Conservation (phyloP, 2,329 filamentous ascomycete species). For the Pseudocercospora musae region DNA sequence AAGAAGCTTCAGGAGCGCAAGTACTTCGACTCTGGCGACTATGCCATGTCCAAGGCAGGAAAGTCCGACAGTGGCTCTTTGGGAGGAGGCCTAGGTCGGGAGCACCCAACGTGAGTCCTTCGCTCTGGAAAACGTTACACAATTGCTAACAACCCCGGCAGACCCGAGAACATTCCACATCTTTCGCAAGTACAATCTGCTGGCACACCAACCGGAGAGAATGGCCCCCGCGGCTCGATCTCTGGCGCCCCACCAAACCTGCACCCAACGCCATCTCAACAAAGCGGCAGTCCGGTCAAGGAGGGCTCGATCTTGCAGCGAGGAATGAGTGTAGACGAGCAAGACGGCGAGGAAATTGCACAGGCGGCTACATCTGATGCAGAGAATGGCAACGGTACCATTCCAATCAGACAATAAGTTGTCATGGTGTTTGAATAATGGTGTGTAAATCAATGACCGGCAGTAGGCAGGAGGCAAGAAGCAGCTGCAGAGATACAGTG, state of each 20-base stretch:
- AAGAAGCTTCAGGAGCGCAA: conserved; percentile 99
- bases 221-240: conserved; percentile 22
- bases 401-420: neutral
- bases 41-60: conserved; percentile 91
- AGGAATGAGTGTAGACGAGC: conserved; percentile 69
- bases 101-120: conserved; percentile 72
- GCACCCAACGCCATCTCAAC: conserved; percentile 44
- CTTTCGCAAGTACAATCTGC: conserved; percentile 31
- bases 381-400: neutral
- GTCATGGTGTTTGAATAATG: neutral
- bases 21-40: conserved; percentile 94
- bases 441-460: neutral
- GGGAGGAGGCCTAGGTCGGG: conserved; percentile 86
- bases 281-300: conserved; percentile 76
- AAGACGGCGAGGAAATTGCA: conserved; percentile 37
- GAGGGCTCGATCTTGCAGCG: conserved; percentile 84
- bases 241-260: conserved; percentile 27
- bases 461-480: neutral
- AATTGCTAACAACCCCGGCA: conserved; percentile 15
- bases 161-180: conserved; percentile 40
- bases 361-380: neutral
- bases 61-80: conserved; percentile 78
- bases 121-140: neutral
- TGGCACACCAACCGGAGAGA: conserved; percentile 17
- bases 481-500: neutral